Evolutionary conservation across 164 flowering plant species (phyloP).

Genomic region (Santalum album): DNA sequence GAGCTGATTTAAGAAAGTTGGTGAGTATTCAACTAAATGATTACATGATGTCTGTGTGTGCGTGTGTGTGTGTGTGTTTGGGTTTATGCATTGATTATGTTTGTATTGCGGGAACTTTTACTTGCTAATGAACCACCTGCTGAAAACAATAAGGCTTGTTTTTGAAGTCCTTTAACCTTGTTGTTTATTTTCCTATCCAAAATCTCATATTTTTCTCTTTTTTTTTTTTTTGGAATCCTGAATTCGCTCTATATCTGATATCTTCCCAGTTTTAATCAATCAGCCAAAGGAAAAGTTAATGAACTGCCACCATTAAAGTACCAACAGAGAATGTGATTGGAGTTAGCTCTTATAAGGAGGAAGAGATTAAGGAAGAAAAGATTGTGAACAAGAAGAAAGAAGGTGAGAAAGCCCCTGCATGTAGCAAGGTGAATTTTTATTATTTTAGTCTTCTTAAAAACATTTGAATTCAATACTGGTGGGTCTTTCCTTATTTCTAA

Average conservation of each 20-base stretch:
- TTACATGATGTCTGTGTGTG: no score
- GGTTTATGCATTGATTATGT: not conserved
- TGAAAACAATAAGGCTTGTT: slow-evolving; percentile 47
- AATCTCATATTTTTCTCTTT: no score
- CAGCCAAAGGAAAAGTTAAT: slow-evolving; percentile 30
- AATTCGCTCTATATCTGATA: not conserved
- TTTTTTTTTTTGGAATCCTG: not conserved
- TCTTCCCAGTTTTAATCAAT: not conserved
- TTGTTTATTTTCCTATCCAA: no score
- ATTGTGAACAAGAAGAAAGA: slow-evolving; percentile 19
- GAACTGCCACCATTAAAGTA: slow-evolving; percentile 17
- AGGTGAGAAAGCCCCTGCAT: slow-evolving; percentile 51
- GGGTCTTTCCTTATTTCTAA: not conserved
- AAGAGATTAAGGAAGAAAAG: slow-evolving; percentile 16
- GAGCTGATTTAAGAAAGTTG: no score
- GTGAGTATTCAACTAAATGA: no score
- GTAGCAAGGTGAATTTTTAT: slow-evolving; percentile 61
- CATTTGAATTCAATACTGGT: not conserved
- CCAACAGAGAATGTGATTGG: slow-evolving; percentile 39
- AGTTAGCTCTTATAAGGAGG: slow-evolving; percentile 46
- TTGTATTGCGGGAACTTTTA: slow-evolving; percentile 47
- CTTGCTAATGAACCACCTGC: slow-evolving; percentile 80
- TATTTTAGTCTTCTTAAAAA: not conserved
- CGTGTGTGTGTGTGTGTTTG: no score
- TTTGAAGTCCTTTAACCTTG: not conserved